Percentiles rank a stretch among this genome's conserved stretches.
Evolutionary conservation across 129 eudicot species (phyloP).

Genomic region (Heracleum sosnowskyi): DNA sequence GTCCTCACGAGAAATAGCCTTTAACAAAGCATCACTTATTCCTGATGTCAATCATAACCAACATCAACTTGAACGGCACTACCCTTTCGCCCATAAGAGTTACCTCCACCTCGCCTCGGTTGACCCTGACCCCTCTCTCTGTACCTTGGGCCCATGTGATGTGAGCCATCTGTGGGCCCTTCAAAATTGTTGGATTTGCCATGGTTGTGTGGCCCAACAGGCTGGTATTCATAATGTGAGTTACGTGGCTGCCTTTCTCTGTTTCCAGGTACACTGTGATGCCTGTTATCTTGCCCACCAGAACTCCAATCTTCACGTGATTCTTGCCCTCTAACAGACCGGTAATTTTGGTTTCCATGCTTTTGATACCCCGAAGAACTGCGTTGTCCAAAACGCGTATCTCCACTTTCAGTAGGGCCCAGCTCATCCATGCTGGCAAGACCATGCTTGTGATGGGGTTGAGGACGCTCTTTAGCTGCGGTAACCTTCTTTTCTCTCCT

Average conservation of each 20-base stretch:
- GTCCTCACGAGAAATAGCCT: background rate
- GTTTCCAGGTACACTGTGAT: constrained; percentile 31
- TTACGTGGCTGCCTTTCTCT: constrained; percentile 61
- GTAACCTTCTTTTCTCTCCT: constrained; percentile 46
- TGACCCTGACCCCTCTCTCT: constrained; percentile 50
- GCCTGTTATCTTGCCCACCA: constrained; percentile 44
- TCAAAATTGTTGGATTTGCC: constrained; percentile 28
- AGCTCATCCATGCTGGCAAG: constrained; percentile 26
- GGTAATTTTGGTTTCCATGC: constrained; percentile 44
- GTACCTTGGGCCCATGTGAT: constrained; percentile 31
- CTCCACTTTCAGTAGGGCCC: constrained; percentile 16
- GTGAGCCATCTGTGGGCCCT: constrained; percentile 39
- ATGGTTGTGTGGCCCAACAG: constrained; percentile 55
- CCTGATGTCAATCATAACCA: constrained; percentile 28
- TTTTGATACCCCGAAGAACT: constrained; percentile 43
- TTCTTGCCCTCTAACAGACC: constrained; percentile 32
- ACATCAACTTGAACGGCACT: constrained; percentile 26
- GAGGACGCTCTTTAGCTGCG: constrained; percentile 33
- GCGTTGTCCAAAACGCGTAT: constrained; percentile 26
- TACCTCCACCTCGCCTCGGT: constrained; percentile 66
- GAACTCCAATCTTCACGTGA: constrained; percentile 41
- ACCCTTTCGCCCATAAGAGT: constrained; percentile 43
- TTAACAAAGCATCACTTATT: constrained; percentile 14
- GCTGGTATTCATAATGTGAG: constrained; percentile 77
- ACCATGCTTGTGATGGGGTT: constrained; percentile 25